Evolutionary conservation across 768 basidiomycete species (phyloP).

Genomic region (Hypholoma sublateritium): DNA sequence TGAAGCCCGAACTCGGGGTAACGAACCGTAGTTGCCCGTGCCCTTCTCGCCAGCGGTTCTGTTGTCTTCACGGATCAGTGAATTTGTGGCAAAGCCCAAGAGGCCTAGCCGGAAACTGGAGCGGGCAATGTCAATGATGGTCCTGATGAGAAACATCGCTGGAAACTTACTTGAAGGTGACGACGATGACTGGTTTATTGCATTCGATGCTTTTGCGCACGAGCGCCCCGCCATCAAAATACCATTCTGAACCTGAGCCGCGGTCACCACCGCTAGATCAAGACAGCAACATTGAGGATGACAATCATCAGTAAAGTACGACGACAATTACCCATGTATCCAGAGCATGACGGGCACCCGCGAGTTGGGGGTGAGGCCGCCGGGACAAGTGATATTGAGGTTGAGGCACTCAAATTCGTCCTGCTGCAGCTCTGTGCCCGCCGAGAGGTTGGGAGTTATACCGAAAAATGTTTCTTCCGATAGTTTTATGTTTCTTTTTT

Average conservation of each 20-base stretch:
- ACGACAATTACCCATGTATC: slow-evolving; percentile 67
- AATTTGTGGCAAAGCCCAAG: slow-evolving; percentile 73
- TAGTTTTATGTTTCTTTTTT: slow-evolving; percentile 41
- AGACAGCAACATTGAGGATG: slow-evolving; percentile 6
- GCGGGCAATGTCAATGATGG: slow-evolving; percentile 1
- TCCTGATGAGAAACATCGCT: background rate
- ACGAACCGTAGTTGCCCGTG: slow-evolving; percentile 74
- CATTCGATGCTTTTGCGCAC: slow-evolving; percentile 65
- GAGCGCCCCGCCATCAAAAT: slow-evolving; percentile 71
- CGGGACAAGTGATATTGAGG: slow-evolving; percentile 77
- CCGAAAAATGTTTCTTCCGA: slow-evolving; percentile 66
- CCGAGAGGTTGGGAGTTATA: slow-evolving; percentile 49
- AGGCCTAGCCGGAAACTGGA: slow-evolving; percentile 74
- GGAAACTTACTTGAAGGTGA: slow-evolving; percentile 67
- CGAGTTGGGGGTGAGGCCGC: slow-evolving; percentile 49
- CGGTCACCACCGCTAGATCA: slow-evolving; percentile 61
- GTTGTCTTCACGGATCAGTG: slow-evolving; percentile 68
- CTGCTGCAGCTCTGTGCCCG: slow-evolving; percentile 55
- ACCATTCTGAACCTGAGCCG: slow-evolving; percentile 76
- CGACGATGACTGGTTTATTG: slow-evolving; percentile 66
- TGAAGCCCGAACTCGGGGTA: background rate
- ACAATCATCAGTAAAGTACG: slow-evolving; percentile 22
- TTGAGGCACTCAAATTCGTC: slow-evolving; percentile 83
- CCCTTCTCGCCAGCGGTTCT: slow-evolving; percentile 62
- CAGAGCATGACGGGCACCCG: slow-evolving; percentile 78